Evolutionary conservation across 129 eudicot genomes (phyloP).

Genomic region (Escallonia herrerae): DNA sequence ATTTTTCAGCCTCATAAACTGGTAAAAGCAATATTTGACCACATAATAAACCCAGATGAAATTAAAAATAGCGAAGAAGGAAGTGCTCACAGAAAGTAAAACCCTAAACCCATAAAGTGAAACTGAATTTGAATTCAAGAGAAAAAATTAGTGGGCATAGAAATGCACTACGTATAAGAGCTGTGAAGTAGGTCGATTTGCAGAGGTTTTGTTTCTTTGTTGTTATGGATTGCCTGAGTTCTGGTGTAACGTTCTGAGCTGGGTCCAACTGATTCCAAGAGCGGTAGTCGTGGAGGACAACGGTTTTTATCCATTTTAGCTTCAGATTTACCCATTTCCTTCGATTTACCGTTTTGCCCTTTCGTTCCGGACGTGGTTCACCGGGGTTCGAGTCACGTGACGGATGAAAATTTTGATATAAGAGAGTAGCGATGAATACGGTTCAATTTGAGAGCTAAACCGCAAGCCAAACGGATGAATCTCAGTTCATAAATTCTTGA

Average conservation of each 20-base stretch:
- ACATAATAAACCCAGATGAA: background rate
- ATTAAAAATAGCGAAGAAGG: background rate
- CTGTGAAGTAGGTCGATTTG: background rate
- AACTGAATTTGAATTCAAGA: background rate
- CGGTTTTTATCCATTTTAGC: background rate
- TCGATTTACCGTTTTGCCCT: no score
- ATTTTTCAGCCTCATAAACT: conserved; percentile 57
- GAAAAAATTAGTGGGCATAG: background rate
- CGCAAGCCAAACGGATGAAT: no score
- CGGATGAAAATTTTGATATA: no score
- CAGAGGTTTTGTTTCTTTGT: no score
- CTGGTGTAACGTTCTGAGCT: background rate
- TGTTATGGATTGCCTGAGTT: no score
- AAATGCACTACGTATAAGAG: conserved; percentile 2
- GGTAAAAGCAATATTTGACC: conserved; percentile 6
- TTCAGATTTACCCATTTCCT: no score
- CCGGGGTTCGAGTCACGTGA: no score
- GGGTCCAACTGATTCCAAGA: background rate
- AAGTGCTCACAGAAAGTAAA: background rate
- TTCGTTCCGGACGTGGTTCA: no score
- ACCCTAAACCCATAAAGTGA: conserved; percentile 15
- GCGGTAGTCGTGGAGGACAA: conserved; percentile 2
- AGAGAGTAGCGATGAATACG: no score
- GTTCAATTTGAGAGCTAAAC: no score
- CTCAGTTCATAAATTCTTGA: no score